phyloP scores from a whole-genome alignment of 2,329 filamentous ascomycete genomes.

The Colletotrichum sp. region DNA sequence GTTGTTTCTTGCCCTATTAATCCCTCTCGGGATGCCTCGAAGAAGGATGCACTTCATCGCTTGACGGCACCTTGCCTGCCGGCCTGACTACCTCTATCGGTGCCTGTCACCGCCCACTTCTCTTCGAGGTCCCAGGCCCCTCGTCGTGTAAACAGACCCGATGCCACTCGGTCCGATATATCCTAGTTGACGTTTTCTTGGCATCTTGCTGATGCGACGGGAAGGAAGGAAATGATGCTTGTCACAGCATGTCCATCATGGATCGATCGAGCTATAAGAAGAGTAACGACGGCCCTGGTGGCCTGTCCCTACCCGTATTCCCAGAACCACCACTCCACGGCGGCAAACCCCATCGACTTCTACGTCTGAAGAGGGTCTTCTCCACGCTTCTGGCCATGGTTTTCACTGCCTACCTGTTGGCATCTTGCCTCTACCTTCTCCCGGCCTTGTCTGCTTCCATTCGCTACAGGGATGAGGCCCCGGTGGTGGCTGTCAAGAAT shows the following conservation, averaged over 20 bases:
- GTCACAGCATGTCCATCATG: neutral
- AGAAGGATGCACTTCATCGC: neutral
- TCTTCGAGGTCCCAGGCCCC: neutral
- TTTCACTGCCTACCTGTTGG: neutral
- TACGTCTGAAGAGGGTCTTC: neutral
- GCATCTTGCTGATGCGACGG: neutral
- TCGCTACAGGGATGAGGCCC: neutral
- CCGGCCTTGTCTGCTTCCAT: constrained; percentile 1
- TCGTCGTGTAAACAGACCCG: neutral
- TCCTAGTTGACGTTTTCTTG: constrained; percentile 1
- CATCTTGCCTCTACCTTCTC: constrained; percentile 1
- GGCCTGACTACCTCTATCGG: neutral
- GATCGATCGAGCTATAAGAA: neutral
- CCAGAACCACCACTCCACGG: no score
- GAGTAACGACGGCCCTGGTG: neutral
- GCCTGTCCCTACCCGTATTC: neutral
- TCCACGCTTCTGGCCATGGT: constrained; percentile 4
- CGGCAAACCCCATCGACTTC: neutral
- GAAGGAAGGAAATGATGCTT: neutral
- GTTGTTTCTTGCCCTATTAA: neutral
- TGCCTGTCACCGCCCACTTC: neutral
- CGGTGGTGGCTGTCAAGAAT: constrained; percentile 15
- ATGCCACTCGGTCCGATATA: constrained; percentile 1
- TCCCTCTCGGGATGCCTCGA: neutral
- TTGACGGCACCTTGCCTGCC: neutral